Evolutionary conservation across 2,329 filamentous ascomycete species (phyloP).

Genomic region (Colletotrichum spinosum): DNA sequence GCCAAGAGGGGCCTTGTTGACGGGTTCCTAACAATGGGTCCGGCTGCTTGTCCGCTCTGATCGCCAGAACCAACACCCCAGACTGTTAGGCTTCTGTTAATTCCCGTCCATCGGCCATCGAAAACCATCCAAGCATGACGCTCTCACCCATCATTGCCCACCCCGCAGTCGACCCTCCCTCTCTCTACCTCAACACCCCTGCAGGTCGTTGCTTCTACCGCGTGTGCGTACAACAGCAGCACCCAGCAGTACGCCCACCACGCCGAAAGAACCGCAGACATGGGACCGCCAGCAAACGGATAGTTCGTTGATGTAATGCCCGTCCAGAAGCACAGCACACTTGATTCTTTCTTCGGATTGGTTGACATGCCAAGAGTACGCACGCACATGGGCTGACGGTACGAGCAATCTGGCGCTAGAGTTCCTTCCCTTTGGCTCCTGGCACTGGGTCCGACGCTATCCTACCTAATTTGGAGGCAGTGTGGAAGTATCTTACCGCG

Average conservation of each 20-base stretch:
- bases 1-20: slow-evolving; percentile 4
- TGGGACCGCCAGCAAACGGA: slow-evolving; percentile 9
- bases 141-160: slow-evolving; percentile 14
- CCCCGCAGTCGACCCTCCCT: slow-evolving; percentile 5
- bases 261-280: slow-evolving; percentile 2
- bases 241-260: too few relatives aligned
- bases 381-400: not conserved
- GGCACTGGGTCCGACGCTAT: not conserved
- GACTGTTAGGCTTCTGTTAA: slow-evolving; percentile 20
- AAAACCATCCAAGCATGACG: slow-evolving; percentile 16
- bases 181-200: not conserved
- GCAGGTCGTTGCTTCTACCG: not conserved
- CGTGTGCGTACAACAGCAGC: too few relatives aligned
- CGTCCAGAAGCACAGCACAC: not conserved
- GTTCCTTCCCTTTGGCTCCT: not conserved
- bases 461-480: too few relatives aligned
- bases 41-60: not conserved
- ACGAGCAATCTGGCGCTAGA: slow-evolving; percentile 11
- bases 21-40: slow-evolving; percentile 7
- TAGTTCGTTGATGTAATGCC: slow-evolving; percentile 18
- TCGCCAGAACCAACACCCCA: not conserved
- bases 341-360: slow-evolving; percentile 8
- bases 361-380: not conserved
- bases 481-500: too few relatives aligned
- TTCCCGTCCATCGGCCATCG: not conserved